Evolutionary conservation across 2,329 filamentous ascomycete genomes (phyloP).

Genomic region (Aspergillus japonicus): DNA sequence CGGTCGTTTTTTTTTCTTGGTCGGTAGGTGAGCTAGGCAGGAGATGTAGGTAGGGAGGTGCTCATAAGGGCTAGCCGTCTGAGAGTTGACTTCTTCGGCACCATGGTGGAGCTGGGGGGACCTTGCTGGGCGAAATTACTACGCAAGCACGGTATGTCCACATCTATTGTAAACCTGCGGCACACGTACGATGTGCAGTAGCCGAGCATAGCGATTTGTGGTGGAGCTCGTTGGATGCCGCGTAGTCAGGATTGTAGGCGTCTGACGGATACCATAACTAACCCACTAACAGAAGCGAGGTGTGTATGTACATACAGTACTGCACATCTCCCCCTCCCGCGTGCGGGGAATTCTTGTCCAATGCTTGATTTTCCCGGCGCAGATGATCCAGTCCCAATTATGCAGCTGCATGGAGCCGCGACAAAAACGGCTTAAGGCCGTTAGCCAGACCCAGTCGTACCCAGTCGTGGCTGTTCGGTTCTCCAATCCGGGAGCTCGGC

Average conservation of each 20-base stretch:
- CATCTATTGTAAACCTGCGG: not conserved
- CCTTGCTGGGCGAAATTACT: not conserved
- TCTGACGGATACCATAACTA: not conserved
- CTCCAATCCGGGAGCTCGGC: not conserved
- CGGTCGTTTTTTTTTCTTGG: no score
- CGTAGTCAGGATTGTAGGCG: not conserved
- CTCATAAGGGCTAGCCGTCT: not conserved
- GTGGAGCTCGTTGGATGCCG: not conserved
- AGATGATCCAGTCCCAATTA: not conserved
- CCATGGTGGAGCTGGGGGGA: not conserved
- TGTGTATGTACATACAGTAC: not conserved
- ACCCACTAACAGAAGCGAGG: not conserved
- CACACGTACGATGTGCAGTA: not conserved
- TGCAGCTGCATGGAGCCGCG: conserved; percentile 1
- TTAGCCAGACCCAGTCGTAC: not conserved
- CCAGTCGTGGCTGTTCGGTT: not conserved
- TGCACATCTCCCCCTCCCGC: not conserved
- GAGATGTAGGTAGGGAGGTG: not conserved
- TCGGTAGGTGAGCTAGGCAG: no score
- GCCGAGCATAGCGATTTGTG: not conserved
- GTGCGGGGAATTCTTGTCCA: conserved; percentile 5
- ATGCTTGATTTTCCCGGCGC: conserved; percentile 1
- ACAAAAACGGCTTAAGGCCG: not conserved
- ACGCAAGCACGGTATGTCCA: not conserved
- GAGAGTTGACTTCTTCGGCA: not conserved